phyloP scores from a whole-genome alignment of 2,329 filamentous ascomycete species.

The Pseudovirgaria hyperparasitica region DNA sequence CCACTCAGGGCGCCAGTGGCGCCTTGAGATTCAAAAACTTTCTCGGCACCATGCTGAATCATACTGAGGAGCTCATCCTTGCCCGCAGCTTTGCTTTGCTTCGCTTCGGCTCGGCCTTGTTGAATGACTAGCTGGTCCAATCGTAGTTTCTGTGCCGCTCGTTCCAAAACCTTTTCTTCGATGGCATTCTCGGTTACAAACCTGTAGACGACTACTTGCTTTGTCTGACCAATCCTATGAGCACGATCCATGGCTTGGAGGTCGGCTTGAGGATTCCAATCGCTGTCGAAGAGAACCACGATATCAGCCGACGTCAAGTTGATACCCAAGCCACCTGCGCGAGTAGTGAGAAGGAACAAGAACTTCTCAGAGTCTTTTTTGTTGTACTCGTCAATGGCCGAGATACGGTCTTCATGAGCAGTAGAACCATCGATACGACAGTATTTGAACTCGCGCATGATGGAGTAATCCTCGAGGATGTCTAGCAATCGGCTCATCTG shows the following conservation, averaged over 20 bases:
- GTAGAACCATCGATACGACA: constrained; percentile 95
- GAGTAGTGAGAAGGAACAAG: constrained; percentile 86
- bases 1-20: constrained; percentile 47
- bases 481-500: constrained; percentile 97
- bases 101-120: constrained; percentile 84
- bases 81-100: constrained; percentile 79
- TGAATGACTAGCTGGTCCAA: constrained; percentile 97
- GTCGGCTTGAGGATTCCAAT: constrained; percentile 98
- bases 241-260: constrained; percentile 97
- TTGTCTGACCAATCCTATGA: constrained; percentile 96
- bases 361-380: constrained; percentile 93
- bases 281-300: constrained; percentile 91
- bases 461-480: constrained; percentile 95
- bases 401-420: constrained; percentile 93
- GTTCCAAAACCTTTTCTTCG: constrained; percentile 93
- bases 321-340: constrained; percentile 91
- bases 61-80: constrained; percentile 95
- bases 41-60: constrained; percentile 98
- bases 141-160: constrained; percentile 90
- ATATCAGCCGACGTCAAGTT: constrained; percentile 93
- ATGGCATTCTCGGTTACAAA: constrained; percentile 98
- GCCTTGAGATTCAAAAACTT: constrained; percentile 70
- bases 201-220: constrained; percentile 91
- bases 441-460: constrained; percentile 89
- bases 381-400: constrained; percentile 97